Percentiles rank a stretch among this genome's conserved stretches.
These are phyloP conservation scores for Alternaria ventricosa DNA, from an alignment of 2,329 filamentous ascomycete species.

Conservation along the genomic window DNA sequence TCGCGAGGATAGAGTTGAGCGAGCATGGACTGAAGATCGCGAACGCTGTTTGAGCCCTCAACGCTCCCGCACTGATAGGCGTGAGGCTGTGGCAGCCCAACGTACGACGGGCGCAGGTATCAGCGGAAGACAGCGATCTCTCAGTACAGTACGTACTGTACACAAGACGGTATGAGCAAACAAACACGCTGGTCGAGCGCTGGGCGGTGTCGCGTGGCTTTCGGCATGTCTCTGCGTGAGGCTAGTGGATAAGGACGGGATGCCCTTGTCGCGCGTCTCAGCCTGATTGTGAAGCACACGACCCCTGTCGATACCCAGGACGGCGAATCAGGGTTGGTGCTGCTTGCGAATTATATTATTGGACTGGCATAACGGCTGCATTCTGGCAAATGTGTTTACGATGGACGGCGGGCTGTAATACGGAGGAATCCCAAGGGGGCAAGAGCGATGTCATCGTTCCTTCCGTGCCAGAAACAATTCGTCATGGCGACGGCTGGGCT, in stretches of 20 bases:
- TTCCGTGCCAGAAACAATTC: slow-evolving; percentile 29
- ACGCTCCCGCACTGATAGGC: background rate
- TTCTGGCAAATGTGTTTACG: slow-evolving; percentile 32
- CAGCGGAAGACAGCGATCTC: background rate
- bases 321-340: slow-evolving; percentile 29
- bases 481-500: slow-evolving; percentile 1
- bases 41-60: background rate
- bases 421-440: slow-evolving; percentile 25
- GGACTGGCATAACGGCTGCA: slow-evolving; percentile 30
- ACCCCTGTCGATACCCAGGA: background rate
- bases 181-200: slow-evolving; percentile 3
- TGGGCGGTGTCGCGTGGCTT: slow-evolving; percentile 15
- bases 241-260: slow-evolving; percentile 21
- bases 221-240: slow-evolving; percentile 13
- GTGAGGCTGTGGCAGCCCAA: background rate
- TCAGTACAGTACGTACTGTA: background rate
- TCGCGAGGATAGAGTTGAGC: background rate
- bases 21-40: slow-evolving; percentile 11
- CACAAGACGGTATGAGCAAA: slow-evolving; percentile 5
- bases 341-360: slow-evolving; percentile 40
- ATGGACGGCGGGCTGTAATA: slow-evolving; percentile 19
- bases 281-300: slow-evolving; percentile 17
- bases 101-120: background rate
- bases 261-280: slow-evolving; percentile 33
- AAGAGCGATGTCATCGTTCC: slow-evolving; percentile 20